Base-by-base conservation (phyloP, 1,284 basidiomycete species). In the Melampsora larici-populina region DNA sequence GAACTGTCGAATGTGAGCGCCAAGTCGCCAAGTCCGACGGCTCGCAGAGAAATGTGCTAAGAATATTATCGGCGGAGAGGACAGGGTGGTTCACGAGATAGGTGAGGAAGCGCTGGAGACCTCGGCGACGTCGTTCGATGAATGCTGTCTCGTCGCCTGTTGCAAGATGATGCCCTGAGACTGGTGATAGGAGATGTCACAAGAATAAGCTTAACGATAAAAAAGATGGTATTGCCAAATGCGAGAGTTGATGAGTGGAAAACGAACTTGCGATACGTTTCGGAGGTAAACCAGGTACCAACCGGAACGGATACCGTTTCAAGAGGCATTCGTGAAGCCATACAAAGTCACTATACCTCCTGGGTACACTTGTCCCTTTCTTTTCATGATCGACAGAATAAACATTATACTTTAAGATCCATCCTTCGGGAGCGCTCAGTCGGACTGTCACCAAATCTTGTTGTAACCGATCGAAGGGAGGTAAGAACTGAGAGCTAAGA, bases 41-140 rank as follows among this genome's bases (percentile, higher is more conserved):
- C 21, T 80, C 78, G 21, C 69, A 71, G 31, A 82, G 72, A 85
- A 97, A 97, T 0, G 89, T 89, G 7, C 88, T 86, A 5, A 97
- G 86, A 7, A 95, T 85, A 13, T 90, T 92, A 80, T 97, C 94
- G 26, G 91, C 90, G 82, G 90, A 91, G 79, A 97, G 88, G 36
- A 94, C 87, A 0, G 94, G 94, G 81, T 97, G 94, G 80, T 95
- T 96, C 89, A 92, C 86, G 1, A 93, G 87, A 81, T 90, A 92
- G 81, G 89, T 91, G 65, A 97, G 85, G 81, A 91, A 92, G 66
- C 94, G 87, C 36, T 89, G 86, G n/a, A 97, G 86, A 6, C 92
- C 93, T 82, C 90, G 90, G 89, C 92, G 88, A 85, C 94, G 87
- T 82, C 94, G 91, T 82, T 97, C 94, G 64, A 97, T 85, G 82